Evolutionary conservation across 768 basidiomycete genomes (phyloP), one percentile per base, ranked within the genome.

Genomic region (Kondoa subrosea): DNA sequence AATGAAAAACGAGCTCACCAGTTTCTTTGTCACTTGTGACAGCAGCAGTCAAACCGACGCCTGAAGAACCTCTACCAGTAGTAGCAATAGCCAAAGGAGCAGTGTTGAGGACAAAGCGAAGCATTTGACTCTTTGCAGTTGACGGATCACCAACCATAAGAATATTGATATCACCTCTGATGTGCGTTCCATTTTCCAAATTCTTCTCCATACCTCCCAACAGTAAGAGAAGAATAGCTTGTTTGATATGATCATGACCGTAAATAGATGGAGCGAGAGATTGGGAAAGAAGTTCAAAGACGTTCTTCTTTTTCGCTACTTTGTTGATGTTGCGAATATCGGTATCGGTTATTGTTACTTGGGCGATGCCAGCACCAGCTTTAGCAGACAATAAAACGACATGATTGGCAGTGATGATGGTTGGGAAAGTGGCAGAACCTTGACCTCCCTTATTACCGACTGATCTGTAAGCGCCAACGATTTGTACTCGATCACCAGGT

Each of bases 141-240:
- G 87, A 89, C 8, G 95, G 95, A 78, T 99, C 95, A 70, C 95
- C 95, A 68, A 99, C 92, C 93, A 99, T 97, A 73, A 99, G 84
- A 75, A 97, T 81, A 78, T 99, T 99, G 82, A 99, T 97, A 77
- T 99, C 95, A 58, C 95, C 95, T 81, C 95, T 87, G 75, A 97
- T 93, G 76, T 97, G 95, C 1, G 95, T 96, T 64, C 95, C 93
- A 76, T 99, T 97, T 30, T 87, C 84, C 67, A 97, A 79, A 76
- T 97, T 97, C 82, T 99, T 99, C 79, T 97, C 95, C 63, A 90
- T 88, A 31, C 95, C 95, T 33, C 93, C 91, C 56, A 99, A 85
- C 17, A 99, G 83, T 14, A 99, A 84, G 30, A 99, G 84, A 17
- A 96, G 81, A 74, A 96, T 84, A 17, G 95, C 92, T 69, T 85